These are phyloP conservation scores for Russula olivacea DNA, from an alignment of 768 basidiomycete species.

Conservation along the genomic window DNA sequence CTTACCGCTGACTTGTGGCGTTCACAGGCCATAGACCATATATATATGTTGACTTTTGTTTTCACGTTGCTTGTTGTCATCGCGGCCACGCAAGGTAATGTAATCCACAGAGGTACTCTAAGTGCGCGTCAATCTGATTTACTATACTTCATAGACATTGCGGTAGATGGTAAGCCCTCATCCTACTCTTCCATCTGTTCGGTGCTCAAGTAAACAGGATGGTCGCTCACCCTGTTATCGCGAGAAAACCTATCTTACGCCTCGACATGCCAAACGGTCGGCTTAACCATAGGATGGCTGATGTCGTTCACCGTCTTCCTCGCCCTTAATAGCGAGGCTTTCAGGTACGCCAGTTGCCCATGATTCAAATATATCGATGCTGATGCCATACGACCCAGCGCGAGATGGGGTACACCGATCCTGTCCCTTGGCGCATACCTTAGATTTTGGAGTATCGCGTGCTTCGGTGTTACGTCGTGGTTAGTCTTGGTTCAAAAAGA, in stretches of 20 bases:
- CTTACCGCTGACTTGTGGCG: slow-evolving; percentile 4
- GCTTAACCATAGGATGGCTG: slow-evolving; percentile 92
- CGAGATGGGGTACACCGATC: slow-evolving; percentile 72
- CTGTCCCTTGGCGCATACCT: slow-evolving; percentile 74
- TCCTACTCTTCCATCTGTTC: slow-evolving; percentile 34
- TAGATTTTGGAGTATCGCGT: slow-evolving; percentile 77
- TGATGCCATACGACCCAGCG: slow-evolving; percentile 33
- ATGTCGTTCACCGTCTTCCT: slow-evolving; percentile 96
- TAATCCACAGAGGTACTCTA: neutral
- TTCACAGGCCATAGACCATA: slow-evolving; percentile 70
- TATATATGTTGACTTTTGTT: slow-evolving; percentile 71
- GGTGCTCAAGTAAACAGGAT: slow-evolving; percentile 40
- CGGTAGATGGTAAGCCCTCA: slow-evolving; percentile 76
- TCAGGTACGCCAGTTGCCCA: slow-evolving; percentile 46
- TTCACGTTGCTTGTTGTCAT: slow-evolving; percentile 90
- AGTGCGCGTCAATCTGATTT: slow-evolving; percentile 20
- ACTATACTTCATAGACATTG: slow-evolving; percentile 65
- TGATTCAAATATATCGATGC: slow-evolving; percentile 5
- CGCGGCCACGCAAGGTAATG: slow-evolving; percentile 93
- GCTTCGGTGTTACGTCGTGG: slow-evolving; percentile 83
- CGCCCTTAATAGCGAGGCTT: slow-evolving; percentile 91
- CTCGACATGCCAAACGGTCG: slow-evolving; percentile 96
- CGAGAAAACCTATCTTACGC: slow-evolving; percentile 93
- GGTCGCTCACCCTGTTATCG: slow-evolving; percentile 81
- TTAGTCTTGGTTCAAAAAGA: slow-evolving; percentile 84